phyloP scores from a whole-genome alignment of 331 rosid species.

The Malus hybrid region DNA sequence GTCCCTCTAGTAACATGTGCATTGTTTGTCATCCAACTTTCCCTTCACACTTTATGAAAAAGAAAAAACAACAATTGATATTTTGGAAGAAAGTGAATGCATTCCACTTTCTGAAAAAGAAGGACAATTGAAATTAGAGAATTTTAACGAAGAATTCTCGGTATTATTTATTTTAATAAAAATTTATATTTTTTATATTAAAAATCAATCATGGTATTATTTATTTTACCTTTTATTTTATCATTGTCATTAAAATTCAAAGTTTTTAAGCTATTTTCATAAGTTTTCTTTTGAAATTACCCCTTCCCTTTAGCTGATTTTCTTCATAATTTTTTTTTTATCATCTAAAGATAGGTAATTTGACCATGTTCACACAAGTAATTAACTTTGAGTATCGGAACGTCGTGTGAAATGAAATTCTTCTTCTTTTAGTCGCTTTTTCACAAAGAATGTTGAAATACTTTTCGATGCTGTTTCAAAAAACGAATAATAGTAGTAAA shows the following conservation, averaged over 20 bases:
- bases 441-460: no score
- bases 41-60: neutral
- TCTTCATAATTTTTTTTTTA: neutral
- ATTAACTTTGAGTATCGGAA: neutral
- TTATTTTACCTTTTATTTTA: no score
- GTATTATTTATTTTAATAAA: no score
- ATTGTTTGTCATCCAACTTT: conserved; percentile 1
- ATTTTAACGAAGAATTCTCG: no score
- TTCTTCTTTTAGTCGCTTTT: no score
- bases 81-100: neutral
- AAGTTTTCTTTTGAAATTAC: neutral
- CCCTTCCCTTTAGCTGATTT: neutral
- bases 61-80: neutral
- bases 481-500: neutral
- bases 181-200: no score
- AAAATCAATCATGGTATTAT: no score
- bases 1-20: neutral
- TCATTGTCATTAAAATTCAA: no score
- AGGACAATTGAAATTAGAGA: neutral
- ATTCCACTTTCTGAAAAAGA: conserved; percentile 2
- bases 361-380: neutral
- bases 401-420: neutral
- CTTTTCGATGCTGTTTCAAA: neutral
- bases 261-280: no score
- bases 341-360: neutral